Percentiles rank a stretch among this genome's conserved stretches.
phyloP scores from a whole-genome alignment of 2,329 filamentous ascomycete genomes.

The Stachybotrys chartarum region DNA sequence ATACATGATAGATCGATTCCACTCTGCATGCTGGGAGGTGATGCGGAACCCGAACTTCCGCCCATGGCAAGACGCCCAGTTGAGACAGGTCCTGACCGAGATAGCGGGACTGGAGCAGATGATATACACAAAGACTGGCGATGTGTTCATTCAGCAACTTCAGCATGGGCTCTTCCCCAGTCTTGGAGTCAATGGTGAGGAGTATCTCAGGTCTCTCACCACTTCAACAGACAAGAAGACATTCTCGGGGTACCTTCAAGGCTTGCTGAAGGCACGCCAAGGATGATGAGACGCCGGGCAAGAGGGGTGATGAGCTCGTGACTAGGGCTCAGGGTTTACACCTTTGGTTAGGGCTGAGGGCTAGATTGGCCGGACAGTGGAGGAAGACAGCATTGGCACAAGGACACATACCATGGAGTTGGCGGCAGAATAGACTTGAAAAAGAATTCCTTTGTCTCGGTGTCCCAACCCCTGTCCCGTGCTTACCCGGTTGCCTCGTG shows the following conservation, averaged over 20 bases:
- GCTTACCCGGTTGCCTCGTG: too few relatives aligned
- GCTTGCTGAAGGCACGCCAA: conserved; percentile 42
- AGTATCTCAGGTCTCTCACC: conserved; percentile 52
- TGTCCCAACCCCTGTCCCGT: too few relatives aligned
- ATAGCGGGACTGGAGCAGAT: conserved; percentile 81
- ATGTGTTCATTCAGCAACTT: conserved; percentile 67
- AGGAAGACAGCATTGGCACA: not conserved
- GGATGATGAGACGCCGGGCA: not conserved
- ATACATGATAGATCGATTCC: conserved; percentile 86
- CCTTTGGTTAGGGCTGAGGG: not conserved
- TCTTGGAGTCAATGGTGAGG: conserved; percentile 55
- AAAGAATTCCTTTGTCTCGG: not conserved
- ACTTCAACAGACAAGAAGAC: conserved; percentile 52
- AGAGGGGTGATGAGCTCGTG: too few relatives aligned
- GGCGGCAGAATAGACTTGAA: conserved; percentile 1
- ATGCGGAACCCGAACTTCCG: conserved; percentile 74
- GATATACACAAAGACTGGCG: conserved; percentile 85
- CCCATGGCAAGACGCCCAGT: conserved; percentile 74
- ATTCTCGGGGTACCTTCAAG: conserved; percentile 58
- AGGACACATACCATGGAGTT: conserved; percentile 1
- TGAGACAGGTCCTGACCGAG: conserved; percentile 80
- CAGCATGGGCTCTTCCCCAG: conserved; percentile 56
- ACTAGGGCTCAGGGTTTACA: not conserved
- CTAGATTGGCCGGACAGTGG: not conserved
- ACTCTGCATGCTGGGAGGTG: conserved; percentile 83